Base-by-base conservation (phyloP, 495 filamentous ascomycete species). In the Penicillium antarcticum region DNA sequence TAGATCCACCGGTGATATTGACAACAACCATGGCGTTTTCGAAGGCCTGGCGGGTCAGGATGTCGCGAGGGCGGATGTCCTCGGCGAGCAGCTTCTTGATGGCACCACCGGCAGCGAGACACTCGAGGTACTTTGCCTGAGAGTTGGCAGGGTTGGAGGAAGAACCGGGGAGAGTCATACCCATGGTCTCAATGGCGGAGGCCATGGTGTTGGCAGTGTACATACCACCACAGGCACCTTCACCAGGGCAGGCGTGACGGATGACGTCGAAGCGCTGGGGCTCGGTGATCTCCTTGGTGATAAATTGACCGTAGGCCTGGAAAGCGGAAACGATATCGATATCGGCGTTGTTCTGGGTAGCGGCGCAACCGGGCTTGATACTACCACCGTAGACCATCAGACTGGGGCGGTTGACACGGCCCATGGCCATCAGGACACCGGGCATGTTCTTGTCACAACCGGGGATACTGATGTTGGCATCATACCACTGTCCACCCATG, bases 371-470 rank as follows among this genome's bases (percentile, higher is more conserved):
- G 38, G 94, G 89, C 74, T 88, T 87, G 72, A 97, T 97, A 35
- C 87, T 87, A 48, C 94, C 94, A 54, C 94, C 94, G 69, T 98
- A 98, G 17, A 98, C 87, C 95, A 98, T 97, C 57, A 98, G 66
- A 52, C 87, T 88, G 23, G 94, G 94, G 45, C 94, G 78, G 75
- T 98, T 97, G 61, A 96, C 83, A 42, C 94, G 80, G 24, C 90
- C 94, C 94, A 97, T 97, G 36, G 94, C 95, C 76, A 98, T 98
- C 52, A 97, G 72, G 32, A 97, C 94, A 72, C 94, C 94, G 6
- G 94, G 94, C 95, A 98, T 97, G 72, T 98, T 98, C 85, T 98
- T 98, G 79, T 98, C 95, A 70, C 94, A 98, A 35, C 94, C 94
- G n/a, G 94, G 94, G 60, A 98, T 88, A 16, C 89, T 95, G 65